Percentiles rank a stretch among this genome's conserved stretches.
These are phyloP conservation scores for Yamadazyma triangularis DNA, from an alignment of 1,139 yeast genomes.

Conservation along the genomic window DNA sequence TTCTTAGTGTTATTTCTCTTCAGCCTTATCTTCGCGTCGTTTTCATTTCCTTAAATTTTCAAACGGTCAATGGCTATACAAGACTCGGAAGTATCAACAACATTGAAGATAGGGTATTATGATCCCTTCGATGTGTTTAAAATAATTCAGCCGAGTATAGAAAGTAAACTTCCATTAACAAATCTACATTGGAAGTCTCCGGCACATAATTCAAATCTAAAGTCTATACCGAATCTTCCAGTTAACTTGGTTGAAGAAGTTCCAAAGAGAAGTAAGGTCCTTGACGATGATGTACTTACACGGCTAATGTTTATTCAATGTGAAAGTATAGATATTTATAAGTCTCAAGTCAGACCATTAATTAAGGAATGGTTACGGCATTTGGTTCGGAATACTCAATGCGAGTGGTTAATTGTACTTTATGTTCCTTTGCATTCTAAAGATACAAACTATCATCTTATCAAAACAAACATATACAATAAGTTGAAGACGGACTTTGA, in stretches of 20 bases:
- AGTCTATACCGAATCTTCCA: conserved; percentile 64
- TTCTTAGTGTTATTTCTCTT: too few relatives aligned
- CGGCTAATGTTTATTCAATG: conserved; percentile 67
- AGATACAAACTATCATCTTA: conserved; percentile 31
- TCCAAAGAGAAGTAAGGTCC: conserved; percentile 27
- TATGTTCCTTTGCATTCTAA: conserved; percentile 45
- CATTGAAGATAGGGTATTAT: conserved; percentile 68
- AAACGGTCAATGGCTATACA: too few relatives aligned
- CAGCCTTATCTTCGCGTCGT: too few relatives aligned
- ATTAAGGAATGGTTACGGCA: conserved; percentile 74
- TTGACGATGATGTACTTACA: conserved; percentile 46
- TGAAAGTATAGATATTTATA: conserved; percentile 66
- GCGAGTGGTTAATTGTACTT: conserved; percentile 62
- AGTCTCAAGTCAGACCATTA: conserved; percentile 75
- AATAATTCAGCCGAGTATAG: conserved; percentile 48
- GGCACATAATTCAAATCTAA: conserved; percentile 45
- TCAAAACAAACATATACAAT: conserved; percentile 56
- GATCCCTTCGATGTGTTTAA: conserved; percentile 78
- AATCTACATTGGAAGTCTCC: conserved; percentile 71
- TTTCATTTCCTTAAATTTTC: too few relatives aligned
- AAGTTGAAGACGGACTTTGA: conserved; percentile 68
- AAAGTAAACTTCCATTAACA: conserved; percentile 55
- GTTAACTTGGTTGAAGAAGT: conserved; percentile 61
- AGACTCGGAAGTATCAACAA: too few relatives aligned
- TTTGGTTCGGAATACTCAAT: conserved; percentile 36